Evolutionary conservation across 1,284 basidiomycete genomes (phyloP).

Genomic region (Exobasidium rhododendri): DNA sequence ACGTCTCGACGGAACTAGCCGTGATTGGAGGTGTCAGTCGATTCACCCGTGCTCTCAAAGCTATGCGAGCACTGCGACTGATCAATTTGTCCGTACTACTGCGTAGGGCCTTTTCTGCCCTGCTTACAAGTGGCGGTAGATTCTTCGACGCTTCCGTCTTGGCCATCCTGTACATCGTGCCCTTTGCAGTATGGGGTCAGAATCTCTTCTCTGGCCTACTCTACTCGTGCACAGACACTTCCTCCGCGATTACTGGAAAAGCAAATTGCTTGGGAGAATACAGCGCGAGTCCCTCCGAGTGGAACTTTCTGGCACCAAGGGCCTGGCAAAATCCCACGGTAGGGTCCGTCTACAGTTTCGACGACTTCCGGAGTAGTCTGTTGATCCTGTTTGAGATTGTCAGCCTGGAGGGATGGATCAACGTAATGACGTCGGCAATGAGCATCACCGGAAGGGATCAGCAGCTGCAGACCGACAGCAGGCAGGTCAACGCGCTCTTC

Average conservation of each 20-base stretch:
- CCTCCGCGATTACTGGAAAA: conserved; percentile 60
- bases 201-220: conserved; percentile 87
- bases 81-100: conserved; percentile 70
- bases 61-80: conserved; percentile 79
- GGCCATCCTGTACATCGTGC: conserved; percentile 89
- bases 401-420: conserved; percentile 88
- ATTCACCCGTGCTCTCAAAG: conserved; percentile 80
- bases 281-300: conserved; percentile 56
- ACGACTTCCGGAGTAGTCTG: conserved; percentile 78
- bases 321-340: conserved; percentile 83
- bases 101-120: conserved; percentile 84
- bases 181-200: conserved; percentile 93
- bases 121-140: conserved; percentile 79
- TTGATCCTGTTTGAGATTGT: conserved; percentile 96
- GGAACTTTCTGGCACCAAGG: conserved; percentile 73
- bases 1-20: conserved; percentile 73
- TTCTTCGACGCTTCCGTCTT: conserved; percentile 87
- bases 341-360: conserved; percentile 84
- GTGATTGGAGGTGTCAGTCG: conserved; percentile 73
- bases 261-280: conserved; percentile 75
- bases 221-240: conserved; percentile 76
- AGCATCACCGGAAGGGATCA: conserved; percentile 66
- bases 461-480: conserved; percentile 43
- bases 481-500: conserved; percentile 70
- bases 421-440: conserved; percentile 81